phyloP scores from a whole-genome alignment of 1,284 basidiomycete species.

The Papiliotrema nemorosa region DNA sequence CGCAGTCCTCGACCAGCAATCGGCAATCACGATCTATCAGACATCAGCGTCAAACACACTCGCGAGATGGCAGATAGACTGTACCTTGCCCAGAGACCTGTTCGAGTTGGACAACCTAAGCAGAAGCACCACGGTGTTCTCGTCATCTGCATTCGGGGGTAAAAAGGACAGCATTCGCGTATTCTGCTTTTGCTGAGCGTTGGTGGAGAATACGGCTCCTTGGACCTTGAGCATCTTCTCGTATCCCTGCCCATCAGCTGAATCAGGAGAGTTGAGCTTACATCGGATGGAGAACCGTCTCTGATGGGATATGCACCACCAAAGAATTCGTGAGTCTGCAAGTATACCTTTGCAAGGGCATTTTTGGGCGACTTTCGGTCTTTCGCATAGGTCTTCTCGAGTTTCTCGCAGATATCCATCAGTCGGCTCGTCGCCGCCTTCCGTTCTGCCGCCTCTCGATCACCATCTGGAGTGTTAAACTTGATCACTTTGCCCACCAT shows the following conservation, averaged over 20 bases:
- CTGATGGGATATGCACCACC: not conserved
- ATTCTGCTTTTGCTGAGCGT: not conserved
- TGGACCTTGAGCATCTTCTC: not conserved
- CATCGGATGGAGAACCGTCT: not conserved
- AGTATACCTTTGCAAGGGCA: not conserved
- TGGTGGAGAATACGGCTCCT: not conserved
- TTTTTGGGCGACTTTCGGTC: not conserved
- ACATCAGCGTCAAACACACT: too few species aligned
- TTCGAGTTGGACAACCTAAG: not conserved
- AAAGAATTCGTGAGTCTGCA: not conserved
- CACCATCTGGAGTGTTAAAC: not conserved
- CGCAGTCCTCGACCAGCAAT: not conserved
- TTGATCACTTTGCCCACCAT: not conserved
- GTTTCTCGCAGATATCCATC: not conserved
- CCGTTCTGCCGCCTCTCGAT: not conserved
- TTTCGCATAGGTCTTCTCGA: constrained; percentile 1
- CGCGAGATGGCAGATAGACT: too few species aligned
- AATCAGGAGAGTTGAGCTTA: not conserved
- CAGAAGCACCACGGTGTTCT: not conserved
- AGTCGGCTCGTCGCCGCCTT: not conserved
- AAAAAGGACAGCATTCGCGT: not conserved
- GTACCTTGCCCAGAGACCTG: too few species aligned
- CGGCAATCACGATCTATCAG: not conserved
- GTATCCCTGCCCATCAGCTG: not conserved
- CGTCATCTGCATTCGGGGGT: not conserved